These are phyloP conservation scores for Tilletia walkeri DNA, from an alignment of 1,284 basidiomycete genomes.

Conservation along the genomic window DNA sequence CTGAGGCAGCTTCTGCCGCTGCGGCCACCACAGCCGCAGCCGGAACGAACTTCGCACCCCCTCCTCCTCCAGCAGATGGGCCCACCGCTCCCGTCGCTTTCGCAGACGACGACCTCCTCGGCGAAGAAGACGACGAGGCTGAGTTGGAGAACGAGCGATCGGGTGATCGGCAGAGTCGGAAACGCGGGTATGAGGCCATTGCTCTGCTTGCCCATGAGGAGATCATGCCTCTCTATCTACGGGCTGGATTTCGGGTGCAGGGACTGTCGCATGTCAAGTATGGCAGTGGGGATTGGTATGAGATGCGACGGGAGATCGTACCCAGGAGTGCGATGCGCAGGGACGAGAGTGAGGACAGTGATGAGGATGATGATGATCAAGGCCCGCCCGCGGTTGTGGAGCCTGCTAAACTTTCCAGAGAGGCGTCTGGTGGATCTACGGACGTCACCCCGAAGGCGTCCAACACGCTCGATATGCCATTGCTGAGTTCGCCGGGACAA, in stretches of 20 bases:
- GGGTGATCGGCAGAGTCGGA: conserved; percentile 20
- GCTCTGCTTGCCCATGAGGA: conserved; percentile 45
- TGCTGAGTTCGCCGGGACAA: too few relatives aligned
- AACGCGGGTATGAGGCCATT: conserved; percentile 47
- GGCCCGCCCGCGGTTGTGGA: not conserved
- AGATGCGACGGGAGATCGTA: conserved; percentile 45
- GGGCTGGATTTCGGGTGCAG: conserved; percentile 42
- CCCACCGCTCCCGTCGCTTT: conserved; percentile 7
- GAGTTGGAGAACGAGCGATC: conserved; percentile 22
- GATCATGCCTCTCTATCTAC: conserved; percentile 41
- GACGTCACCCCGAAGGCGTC: too few relatives aligned
- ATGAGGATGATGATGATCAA: not conserved
- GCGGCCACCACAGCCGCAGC: not conserved
- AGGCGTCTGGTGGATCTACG: too few relatives aligned
- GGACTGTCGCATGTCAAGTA: conserved; percentile 48
- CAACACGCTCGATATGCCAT: too few relatives aligned
- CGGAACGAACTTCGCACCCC: not conserved
- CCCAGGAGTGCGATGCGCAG: conserved; percentile 4
- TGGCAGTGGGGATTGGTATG: conserved; percentile 47
- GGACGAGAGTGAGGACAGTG: not conserved
- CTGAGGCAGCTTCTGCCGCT: not conserved
- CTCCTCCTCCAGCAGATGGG: too few relatives aligned
- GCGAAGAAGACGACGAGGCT: conserved; percentile 29
- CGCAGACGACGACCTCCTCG: conserved; percentile 9
- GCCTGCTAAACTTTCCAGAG: too few relatives aligned